A percentile compares a stretch with the other conserved stretches of the same genome.
These are phyloP conservation scores for Tausonia pullulans DNA, from an alignment of 1,284 basidiomycete genomes.

Conservation along the genomic window DNA sequence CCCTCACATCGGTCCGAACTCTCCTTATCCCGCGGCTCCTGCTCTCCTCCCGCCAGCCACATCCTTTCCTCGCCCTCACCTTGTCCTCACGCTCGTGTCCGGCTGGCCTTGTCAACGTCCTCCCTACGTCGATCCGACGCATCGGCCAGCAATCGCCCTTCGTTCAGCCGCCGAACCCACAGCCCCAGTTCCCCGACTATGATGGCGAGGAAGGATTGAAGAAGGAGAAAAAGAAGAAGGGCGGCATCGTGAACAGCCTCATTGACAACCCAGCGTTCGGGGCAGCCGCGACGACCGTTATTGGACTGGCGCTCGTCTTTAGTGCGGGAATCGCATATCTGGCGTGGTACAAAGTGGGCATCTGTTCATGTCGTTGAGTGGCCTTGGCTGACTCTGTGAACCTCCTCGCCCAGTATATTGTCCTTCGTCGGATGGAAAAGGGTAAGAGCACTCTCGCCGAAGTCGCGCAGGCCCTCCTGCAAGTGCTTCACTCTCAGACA, in stretches of 20 bases:
- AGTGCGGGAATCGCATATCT: constrained; percentile 57
- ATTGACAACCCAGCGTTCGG: constrained; percentile 29
- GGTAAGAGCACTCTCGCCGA: constrained; percentile 26
- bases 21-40: no score
- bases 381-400: neutral
- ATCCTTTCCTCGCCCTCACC: no score
- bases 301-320: constrained; percentile 31
- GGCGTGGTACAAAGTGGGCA: constrained; percentile 66
- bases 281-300: constrained; percentile 32
- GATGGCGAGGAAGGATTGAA: constrained; percentile 2
- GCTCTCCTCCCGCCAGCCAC: no score
- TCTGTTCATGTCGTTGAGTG: constrained; percentile 26
- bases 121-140: no score
- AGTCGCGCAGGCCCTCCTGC: constrained; percentile 24
- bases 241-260: constrained; percentile 27
- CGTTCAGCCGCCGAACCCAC: neutral
- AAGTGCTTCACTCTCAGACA: constrained; percentile 3
- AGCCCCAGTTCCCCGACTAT: neutral
- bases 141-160: neutral
- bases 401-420: neutral
- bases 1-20: no score
- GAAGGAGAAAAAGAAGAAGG: constrained; percentile 4
- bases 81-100: no score
- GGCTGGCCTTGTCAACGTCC: no score
- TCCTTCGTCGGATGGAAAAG: constrained; percentile 27